Evolutionary conservation across 129 eudicot species (phyloP).

Genomic region (Pittosporum tobira): DNA sequence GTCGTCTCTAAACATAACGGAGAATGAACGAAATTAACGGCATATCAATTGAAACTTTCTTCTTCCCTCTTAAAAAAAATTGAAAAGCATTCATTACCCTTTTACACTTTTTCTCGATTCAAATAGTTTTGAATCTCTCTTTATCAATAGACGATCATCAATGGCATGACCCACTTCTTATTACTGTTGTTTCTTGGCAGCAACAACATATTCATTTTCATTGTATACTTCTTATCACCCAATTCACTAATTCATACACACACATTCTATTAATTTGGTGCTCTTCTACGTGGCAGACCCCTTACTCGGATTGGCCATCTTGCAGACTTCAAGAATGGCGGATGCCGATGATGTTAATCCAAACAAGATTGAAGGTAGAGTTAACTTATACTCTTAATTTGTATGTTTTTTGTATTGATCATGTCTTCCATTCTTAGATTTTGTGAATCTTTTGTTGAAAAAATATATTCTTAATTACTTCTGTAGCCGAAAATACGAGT

Average conservation of each 20-base stretch:
- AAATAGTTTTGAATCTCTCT: slow-evolving; percentile 17
- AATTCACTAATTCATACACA: not conserved
- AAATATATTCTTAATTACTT: slow-evolving; percentile 2
- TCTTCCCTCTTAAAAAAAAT: slow-evolving; percentile 15
- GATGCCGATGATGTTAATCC: slow-evolving; percentile 23
- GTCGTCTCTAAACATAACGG: slow-evolving; percentile 29
- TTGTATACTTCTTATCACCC: slow-evolving; percentile 16
- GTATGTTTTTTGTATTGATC: not conserved
- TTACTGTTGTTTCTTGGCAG: slow-evolving; percentile 59
- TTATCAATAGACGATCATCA: slow-evolving; percentile 57
- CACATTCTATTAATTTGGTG: slow-evolving; percentile 2
- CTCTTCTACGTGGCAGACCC: slow-evolving; percentile 27
- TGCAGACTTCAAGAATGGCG: slow-evolving; percentile 28
- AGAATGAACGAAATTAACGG: slow-evolving; percentile 48
- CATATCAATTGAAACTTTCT: slow-evolving; percentile 22
- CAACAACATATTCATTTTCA: slow-evolving; percentile 24
- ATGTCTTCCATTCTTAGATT: not conserved
- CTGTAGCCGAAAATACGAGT: slow-evolving; percentile 20
- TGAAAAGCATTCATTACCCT: slow-evolving; percentile 13
- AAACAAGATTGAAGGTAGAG: slow-evolving; percentile 36
- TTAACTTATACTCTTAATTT: not conserved
- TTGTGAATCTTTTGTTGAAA: slow-evolving; percentile 7
- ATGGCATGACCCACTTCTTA: slow-evolving; percentile 79
- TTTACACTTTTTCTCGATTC: slow-evolving; percentile 26
- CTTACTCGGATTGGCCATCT: slow-evolving; percentile 15